Percentiles rank a stretch among this genome's conserved stretches.
Conservation (phyloP, 352 stramenopile genomes). For the Phytophthora tubulina region DNA sequence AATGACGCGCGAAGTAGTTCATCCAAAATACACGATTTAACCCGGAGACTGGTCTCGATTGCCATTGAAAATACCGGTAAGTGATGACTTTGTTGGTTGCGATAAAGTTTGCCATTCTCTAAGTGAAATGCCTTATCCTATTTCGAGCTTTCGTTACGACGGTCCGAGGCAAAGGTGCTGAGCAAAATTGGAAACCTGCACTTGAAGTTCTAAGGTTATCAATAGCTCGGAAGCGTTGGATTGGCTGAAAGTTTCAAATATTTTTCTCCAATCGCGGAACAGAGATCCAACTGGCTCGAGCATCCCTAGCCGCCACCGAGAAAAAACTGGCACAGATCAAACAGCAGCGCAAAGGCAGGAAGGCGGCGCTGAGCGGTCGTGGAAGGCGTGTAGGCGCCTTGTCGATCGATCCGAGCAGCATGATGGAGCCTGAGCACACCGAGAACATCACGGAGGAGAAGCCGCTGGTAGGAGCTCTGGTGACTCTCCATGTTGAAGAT, state of each 20-base stretch:
- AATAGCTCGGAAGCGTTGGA: constrained; percentile 4
- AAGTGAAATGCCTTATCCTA: too few species aligned
- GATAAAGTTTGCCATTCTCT: too few species aligned
- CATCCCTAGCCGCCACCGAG: constrained; percentile 29
- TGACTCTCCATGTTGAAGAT: background rate
- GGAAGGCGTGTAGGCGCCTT: constrained; percentile 24
- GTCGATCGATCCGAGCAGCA: constrained; percentile 32
- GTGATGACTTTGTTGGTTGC: too few species aligned
- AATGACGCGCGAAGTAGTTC: background rate
- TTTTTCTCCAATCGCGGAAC: constrained; percentile 34
- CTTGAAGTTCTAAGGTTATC: constrained; percentile 4
- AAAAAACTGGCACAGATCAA: constrained; percentile 43
- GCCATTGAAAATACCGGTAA: too few species aligned
- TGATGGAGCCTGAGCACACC: constrained; percentile 74
- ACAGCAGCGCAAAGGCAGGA: constrained; percentile 13
- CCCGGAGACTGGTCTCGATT: too few species aligned
- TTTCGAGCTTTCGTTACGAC: too few species aligned
- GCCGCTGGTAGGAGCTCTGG: constrained; percentile 53
- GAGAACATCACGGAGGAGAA: constrained; percentile 72
- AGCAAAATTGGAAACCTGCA: constrained; percentile 12
- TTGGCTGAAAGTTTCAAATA: constrained; percentile 25
- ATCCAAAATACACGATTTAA: constrained; percentile 12
- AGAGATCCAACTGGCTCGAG: constrained; percentile 51
- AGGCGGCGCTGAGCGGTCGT: constrained; percentile 37
- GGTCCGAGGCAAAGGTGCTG: too few species aligned